phyloP scores from a whole-genome alignment of 73 alveolate genomes.

The Tetrahymena elliotti region DNA sequence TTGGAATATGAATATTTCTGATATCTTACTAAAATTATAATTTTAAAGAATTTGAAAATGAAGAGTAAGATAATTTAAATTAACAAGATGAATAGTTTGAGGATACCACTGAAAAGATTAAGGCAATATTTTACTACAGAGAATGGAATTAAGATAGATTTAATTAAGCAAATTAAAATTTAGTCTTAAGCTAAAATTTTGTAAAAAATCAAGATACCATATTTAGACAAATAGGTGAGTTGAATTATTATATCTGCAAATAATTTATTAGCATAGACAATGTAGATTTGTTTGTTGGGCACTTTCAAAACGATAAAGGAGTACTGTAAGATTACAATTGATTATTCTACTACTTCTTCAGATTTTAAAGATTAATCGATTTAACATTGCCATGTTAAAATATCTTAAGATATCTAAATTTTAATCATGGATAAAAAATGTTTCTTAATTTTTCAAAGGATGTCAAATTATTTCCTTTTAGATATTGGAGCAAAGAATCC shows the following conservation, averaged over 20 bases:
- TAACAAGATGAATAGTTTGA: background rate
- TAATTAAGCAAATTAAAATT: background rate
- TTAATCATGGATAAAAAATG: background rate
- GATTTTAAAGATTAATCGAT: background rate
- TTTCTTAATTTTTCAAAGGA: background rate
- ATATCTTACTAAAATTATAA: background rate
- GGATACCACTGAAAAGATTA: background rate
- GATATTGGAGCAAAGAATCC: too few relatives aligned
- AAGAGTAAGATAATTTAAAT: background rate
- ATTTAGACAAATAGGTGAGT: background rate
- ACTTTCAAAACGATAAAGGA: background rate
- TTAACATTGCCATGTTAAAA: background rate
- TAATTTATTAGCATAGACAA: background rate
- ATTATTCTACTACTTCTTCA: background rate
- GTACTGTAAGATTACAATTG: background rate
- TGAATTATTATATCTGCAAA: background rate
- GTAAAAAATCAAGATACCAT: background rate
- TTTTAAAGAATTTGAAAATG: background rate
- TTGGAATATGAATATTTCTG: background rate
- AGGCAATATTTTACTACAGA: background rate
- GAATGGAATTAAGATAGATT: background rate
- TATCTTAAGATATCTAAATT: background rate
- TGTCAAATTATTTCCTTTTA: background rate
- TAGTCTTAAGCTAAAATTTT: background rate
- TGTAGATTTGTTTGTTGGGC: too few relatives aligned